Evolutionary conservation across 2,329 filamentous ascomycete species (phyloP), one percentile per base, ranked within the genome.

Genomic region (Neofusicoccum umdonicola): DNA sequence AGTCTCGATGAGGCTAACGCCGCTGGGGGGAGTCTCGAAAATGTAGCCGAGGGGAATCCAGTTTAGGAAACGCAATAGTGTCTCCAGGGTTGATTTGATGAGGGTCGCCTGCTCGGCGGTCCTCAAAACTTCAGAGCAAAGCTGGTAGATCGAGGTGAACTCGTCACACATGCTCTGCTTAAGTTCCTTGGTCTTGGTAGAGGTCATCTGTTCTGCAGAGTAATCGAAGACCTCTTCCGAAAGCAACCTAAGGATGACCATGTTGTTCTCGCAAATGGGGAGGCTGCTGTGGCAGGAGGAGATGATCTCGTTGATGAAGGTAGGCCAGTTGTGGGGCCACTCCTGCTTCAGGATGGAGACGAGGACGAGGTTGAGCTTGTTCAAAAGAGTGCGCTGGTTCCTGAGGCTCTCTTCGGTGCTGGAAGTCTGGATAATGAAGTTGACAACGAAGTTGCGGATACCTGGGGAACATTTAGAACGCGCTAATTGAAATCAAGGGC

Each of bases 291-390:
- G 93, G 80, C 93, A 98, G 64, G 95, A 94, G 22, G 92, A 90
- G 72, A 99, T 93, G 79, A 99, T 99, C 83, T 99, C 95, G 83
- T 98, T 98, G 85, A 99, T 98, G 80, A 99, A 99, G 19, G 93
- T 97, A 11, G 96, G 95, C 95, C 96, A 99, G 84, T 99, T 96
- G 81, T 98, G 94, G 65, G 95, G 95, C 95, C 95, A 99, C 80
- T 99, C 95, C 81, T 99, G 95, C 85, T 99, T 99, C 75, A 99
- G 84, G 68, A 99, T 94, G 65, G 93, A 97, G 71, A 99, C 92
- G 68, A 99, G 90, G 65, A 98, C 94, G 72, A 99, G 87, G 75
- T 99, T 99, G 67, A 99, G 88, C 84, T 99, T 99, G 86, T 98
- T 98, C 75, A 99, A 84, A 66, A 99, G 87, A 39, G 93, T 93